Base-by-base conservation (phyloP, 805 yeast genomes). In the Barnettozyma populi region DNA sequence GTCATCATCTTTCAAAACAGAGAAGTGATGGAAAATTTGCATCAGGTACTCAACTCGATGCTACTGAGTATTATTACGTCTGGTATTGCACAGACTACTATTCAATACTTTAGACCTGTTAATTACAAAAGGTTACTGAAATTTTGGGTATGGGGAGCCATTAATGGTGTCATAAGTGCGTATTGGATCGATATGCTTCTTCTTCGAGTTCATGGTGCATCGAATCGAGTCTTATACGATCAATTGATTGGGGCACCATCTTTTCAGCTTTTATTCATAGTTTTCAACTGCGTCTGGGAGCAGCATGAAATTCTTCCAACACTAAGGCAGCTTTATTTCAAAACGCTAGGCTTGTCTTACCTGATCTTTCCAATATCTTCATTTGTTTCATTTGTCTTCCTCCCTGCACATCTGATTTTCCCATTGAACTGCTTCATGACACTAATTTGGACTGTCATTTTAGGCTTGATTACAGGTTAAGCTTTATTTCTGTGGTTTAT, bases 341-440 rank as follows among this genome's bases (percentile, higher is more conserved):
- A 70, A 40, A 69, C 81, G 8, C 60, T 82, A 50, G 74, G 73
- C 47, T 72, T 74, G 47, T 74, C 82, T 32, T 79, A 75, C 56
- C 63, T 78, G 57, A 71, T 73, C 44, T 82, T 86, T 84, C 86
- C 87, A 3, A 63, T 75, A 37, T 74, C 79, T 45, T 78, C 84
- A 13, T 62, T 74, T 8, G 51, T 73, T 36, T 69, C 76, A 50
- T 82, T 82, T 59, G 67, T 70, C 19, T 66, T 73, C 39, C 61
- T 80, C 10, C 80, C 78, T 0, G 66, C 69, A 31, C 61, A 69
- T n/a, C 59, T 72, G 54, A 74, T 82, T 54, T 79, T 81, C 62
- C 82, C 84, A 1, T 69, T 75, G 45, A 81, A 78, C 52, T 80
- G 86, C 56, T 55, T 77, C 38, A 79, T 80, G 16, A 75, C 71